These are phyloP conservation scores for Neostapfia colusana DNA, from an alignment of 176 grass and related monocot genomes.

Conservation along the genomic window DNA sequence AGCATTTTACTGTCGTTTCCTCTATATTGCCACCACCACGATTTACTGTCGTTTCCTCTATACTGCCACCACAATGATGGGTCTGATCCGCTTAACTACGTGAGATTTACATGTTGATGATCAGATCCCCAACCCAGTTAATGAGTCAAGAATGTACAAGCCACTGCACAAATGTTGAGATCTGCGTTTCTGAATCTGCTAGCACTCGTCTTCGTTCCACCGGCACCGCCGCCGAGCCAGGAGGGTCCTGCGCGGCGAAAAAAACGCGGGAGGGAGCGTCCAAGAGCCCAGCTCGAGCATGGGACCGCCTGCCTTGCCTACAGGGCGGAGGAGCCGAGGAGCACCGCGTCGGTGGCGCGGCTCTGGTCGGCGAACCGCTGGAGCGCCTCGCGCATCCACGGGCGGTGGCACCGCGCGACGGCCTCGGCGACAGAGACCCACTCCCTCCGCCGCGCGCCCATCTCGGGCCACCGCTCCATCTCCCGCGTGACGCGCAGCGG, in stretches of 20 bases:
- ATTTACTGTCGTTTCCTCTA: too few species aligned
- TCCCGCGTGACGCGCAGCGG: conserved; percentile 56
- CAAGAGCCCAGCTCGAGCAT: not conserved
- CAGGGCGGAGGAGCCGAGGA: conserved; percentile 3
- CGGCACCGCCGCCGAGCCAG: too few species aligned
- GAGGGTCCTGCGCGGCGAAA: not conserved
- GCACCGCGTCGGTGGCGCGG: not conserved
- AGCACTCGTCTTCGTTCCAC: not conserved
- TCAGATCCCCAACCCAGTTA: not conserved
- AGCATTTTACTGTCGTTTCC: not conserved
- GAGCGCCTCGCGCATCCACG: conserved; percentile 46
- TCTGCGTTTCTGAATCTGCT: not conserved
- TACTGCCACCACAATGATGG: too few species aligned
- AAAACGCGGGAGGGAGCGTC: not conserved
- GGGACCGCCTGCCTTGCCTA: conserved; percentile 1
- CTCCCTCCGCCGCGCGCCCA: conserved; percentile 30
- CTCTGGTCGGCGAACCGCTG: conserved; percentile 19
- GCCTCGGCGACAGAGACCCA: conserved; percentile 48
- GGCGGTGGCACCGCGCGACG: conserved; percentile 34
- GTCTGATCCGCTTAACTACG: not conserved
- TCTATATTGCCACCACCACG: too few species aligned
- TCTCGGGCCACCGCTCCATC: conserved; percentile 64
- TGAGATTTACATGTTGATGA: conserved; percentile 28
- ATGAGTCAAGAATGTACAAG: conserved; percentile 16
- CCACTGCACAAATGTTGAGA: not conserved